Percentiles rank a stretch among this genome's conserved stretches.
Conservation (phyloP, 2,329 filamentous ascomycete species). For the Chrysoporthe cubensis region DNA sequence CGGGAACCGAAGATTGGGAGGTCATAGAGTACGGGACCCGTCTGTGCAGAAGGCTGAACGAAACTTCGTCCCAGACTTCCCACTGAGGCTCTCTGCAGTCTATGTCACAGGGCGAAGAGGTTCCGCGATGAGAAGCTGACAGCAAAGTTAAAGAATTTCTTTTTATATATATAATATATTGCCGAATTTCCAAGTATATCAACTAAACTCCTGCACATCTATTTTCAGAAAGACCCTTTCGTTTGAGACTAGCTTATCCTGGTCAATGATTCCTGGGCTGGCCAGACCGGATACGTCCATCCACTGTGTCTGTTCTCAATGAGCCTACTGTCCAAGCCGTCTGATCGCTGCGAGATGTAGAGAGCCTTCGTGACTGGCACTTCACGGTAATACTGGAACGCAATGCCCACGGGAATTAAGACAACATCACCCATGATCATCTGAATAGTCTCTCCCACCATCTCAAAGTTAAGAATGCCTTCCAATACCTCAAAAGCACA, state of each 20-base stretch:
- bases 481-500: slow-evolving; percentile 30
- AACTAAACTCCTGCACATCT: too few relatives aligned
- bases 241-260: neutral
- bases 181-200: too few relatives aligned
- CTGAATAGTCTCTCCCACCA: slow-evolving; percentile 25
- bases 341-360: slow-evolving; percentile 28
- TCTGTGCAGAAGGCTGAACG: slow-evolving; percentile 30
- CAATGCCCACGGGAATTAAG: slow-evolving; percentile 25
- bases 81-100: neutral
- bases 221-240: neutral
- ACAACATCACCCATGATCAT: slow-evolving; percentile 29
- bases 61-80: neutral
- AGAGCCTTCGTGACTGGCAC: slow-evolving; percentile 31
- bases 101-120: neutral
- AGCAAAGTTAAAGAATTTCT: too few relatives aligned
- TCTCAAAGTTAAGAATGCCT: slow-evolving; percentile 27
- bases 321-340: slow-evolving; percentile 28
- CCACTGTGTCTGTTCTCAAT: slow-evolving; percentile 18
- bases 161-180: too few relatives aligned
- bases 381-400: slow-evolving; percentile 26
- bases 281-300: slow-evolving; percentile 22
- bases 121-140: neutral
- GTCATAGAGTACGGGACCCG: slow-evolving; percentile 37
- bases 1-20: slow-evolving; percentile 37
- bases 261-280: neutral